Conservation (phyloP, 1,284 basidiomycete genomes). For the Fistulinella cinereoalba region DNA sequence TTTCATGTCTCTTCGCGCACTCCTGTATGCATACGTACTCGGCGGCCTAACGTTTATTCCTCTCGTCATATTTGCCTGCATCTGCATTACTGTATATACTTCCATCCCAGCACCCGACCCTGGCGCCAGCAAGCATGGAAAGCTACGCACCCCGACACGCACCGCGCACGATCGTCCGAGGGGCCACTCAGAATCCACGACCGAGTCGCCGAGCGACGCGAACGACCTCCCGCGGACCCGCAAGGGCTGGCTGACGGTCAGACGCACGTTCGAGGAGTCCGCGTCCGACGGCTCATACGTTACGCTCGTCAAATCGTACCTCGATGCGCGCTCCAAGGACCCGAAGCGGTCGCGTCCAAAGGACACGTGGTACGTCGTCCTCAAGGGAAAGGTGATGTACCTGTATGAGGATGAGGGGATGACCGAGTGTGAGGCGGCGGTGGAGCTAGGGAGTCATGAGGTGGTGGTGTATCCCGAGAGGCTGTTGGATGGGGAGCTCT, state of each 20-base stretch:
- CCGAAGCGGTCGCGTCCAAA: slow-evolving; percentile 75
- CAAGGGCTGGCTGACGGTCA: slow-evolving; percentile 83
- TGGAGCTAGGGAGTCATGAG: slow-evolving; percentile 75
- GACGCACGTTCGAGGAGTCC: slow-evolving; percentile 74
- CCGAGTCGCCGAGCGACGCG: slow-evolving; percentile 29
- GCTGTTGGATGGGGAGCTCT: slow-evolving; percentile 80
- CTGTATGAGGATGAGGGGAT: slow-evolving; percentile 88
- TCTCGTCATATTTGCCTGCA: slow-evolving; percentile 53
- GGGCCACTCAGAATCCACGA: slow-evolving; percentile 26
- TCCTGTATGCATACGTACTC: slow-evolving; percentile 79
- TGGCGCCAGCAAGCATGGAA: slow-evolving; percentile 44
- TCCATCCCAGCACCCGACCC: slow-evolving; percentile 70
- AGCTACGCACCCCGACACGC: slow-evolving; percentile 30
- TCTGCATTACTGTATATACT: slow-evolving; percentile 70
- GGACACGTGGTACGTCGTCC: slow-evolving; percentile 85
- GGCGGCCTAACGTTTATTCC: slow-evolving; percentile 88
- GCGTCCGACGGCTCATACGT: slow-evolving; percentile 63
- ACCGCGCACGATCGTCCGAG: slow-evolving; percentile 31
- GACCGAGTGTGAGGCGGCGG: slow-evolving; percentile 81
- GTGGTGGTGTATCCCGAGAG: slow-evolving; percentile 74
- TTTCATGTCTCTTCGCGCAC: slow-evolving; percentile 58
- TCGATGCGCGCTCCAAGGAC: slow-evolving; percentile 74
- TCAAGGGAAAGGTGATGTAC: slow-evolving; percentile 87
- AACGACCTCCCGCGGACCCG: slow-evolving; percentile 64
- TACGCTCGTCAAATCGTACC: slow-evolving; percentile 65